Base-by-base conservation (phyloP, 2,329 filamentous ascomycete genomes). In the Ophiostoma sp. region DNA sequence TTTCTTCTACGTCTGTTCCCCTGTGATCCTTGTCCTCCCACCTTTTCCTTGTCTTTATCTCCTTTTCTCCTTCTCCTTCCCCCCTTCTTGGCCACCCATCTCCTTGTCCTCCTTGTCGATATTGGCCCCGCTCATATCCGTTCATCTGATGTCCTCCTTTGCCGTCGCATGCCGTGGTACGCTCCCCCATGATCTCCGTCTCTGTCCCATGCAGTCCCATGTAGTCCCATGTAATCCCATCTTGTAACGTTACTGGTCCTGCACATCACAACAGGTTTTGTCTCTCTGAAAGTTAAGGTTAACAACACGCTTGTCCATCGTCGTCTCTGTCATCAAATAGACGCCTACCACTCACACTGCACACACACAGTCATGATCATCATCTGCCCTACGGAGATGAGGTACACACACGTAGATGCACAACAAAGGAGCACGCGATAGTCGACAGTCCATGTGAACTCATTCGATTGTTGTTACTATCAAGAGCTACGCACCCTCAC, bases 201-300 rank as follows among this genome's bases (percentile, higher is more conserved):
- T 15, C n/a, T 57, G 22, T 57, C 9, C 52, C 25, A 15, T 31
- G 31, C 15, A 17, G 12, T 36, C 33, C 33, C 8, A 8, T 36
- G n/a, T n/a, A n/a, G n/a, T 17, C 59, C 59, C 31, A 63, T 39
- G 59, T 12, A 12, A 3, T 22, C 36, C 36, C 55, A 7, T 55
- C n/a, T 68, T 68, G 59, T 66, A 71, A 71, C 70, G 70, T 69
- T 72, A 72, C 63, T 57, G 50, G 25, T 22, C 25, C 31, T 42
- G 50, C 68, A 70, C 52, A 28, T 52, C 64, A 31, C 22, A 15
- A 15, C 42, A 48, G 42, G 42, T 12, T 48, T 48, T 48, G 11
- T 6, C 19, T 48, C 19, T 12, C 3, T 6, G 42, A 48, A 15
- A 5, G 15, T 17, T 19, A 48, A 48, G 42, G 42, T 19, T 48